These are phyloP conservation scores for Entelexis paramagnoliae DNA, from an alignment of 1,139 yeast genomes.

Conservation along the genomic window DNA sequence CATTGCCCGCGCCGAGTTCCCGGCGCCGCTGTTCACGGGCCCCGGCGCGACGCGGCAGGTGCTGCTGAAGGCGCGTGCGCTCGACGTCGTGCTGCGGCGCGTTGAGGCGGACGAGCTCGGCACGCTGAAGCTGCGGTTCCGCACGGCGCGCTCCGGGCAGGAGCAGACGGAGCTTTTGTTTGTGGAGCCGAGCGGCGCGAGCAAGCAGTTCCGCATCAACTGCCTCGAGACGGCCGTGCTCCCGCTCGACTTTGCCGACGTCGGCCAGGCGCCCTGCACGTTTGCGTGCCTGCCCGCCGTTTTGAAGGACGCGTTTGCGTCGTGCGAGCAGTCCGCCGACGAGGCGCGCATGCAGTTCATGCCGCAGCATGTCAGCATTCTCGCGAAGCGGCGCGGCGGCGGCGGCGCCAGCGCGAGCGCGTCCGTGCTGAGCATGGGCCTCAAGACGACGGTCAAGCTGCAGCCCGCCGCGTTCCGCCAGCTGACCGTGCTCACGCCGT, in stretches of 20 bases:
- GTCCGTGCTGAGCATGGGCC: constrained; percentile 11
- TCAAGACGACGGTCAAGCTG: constrained; percentile 17
- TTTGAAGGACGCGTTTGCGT: constrained; percentile 18
- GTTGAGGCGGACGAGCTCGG: constrained; percentile 9
- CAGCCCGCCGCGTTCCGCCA: constrained; percentile 17
- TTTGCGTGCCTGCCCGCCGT: constrained; percentile 17
- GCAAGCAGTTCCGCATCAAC: constrained; percentile 11
- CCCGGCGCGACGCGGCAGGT: constrained; percentile 5
- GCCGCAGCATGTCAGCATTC: constrained; percentile 11
- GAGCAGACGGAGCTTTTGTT: constrained; percentile 15
- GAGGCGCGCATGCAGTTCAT: constrained; percentile 17
- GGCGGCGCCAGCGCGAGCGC: neutral
- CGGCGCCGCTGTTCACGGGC: constrained; percentile 10
- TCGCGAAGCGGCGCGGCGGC: constrained; percentile 13
- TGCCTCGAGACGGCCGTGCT: constrained; percentile 14
- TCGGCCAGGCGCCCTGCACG: constrained; percentile 1
- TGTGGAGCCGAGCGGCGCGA: constrained; percentile 4
- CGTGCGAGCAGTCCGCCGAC: constrained; percentile 20
- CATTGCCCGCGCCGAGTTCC: constrained; percentile 5
- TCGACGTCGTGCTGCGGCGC: constrained; percentile 13
- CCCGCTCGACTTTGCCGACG: constrained; percentile 7
- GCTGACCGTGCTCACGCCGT: constrained; percentile 18
- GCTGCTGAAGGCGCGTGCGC: constrained; percentile 16
- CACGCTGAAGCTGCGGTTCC: constrained; percentile 12
- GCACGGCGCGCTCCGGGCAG: constrained; percentile 11